Percentiles rank a stretch among this genome's conserved stretches.
These are phyloP conservation scores for Saitozyma sp. DNA, from an alignment of 768 basidiomycete genomes.

Conservation along the genomic window DNA sequence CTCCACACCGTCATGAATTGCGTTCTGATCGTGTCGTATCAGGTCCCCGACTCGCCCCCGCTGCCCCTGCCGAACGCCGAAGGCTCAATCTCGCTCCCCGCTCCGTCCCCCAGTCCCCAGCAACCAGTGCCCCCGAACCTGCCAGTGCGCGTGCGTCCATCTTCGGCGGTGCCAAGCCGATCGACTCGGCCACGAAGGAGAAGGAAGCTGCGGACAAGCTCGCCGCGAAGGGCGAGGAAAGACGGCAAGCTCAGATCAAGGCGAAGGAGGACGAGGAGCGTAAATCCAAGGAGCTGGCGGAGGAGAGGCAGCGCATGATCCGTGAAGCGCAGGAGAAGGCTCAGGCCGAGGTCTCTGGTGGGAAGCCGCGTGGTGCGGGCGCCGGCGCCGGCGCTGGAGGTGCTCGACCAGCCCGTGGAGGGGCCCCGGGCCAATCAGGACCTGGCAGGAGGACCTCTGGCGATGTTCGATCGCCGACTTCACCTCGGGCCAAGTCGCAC, in stretches of 20 bases:
- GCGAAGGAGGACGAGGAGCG: conserved; percentile 35
- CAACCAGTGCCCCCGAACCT: conserved; percentile 63
- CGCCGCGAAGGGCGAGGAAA: conserved; percentile 38
- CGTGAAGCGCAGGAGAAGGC: conserved; percentile 55
- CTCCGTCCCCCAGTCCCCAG: conserved; percentile 63
- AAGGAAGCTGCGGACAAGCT: conserved; percentile 46
- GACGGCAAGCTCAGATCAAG: conserved; percentile 32
- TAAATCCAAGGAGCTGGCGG: conserved; percentile 35
- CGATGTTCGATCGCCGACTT: too few relatives aligned
- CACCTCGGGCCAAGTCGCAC: too few relatives aligned
- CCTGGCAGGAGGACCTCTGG: too few relatives aligned
- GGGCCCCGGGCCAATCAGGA: too few relatives aligned
- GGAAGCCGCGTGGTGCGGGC: conserved; percentile 2
- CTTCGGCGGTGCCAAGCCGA: conserved; percentile 87
- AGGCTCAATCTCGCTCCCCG: conserved; percentile 86
- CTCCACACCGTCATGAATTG: background rate
- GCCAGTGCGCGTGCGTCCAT: conserved; percentile 63
- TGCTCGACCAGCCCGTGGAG: background rate
- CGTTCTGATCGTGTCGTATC: conserved; percentile 62
- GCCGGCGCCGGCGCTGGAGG: conserved; percentile 2
- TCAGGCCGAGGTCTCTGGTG: conserved; percentile 11
- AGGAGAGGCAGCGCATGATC: conserved; percentile 60
- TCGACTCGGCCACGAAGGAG: conserved; percentile 77
- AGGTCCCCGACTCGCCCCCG: conserved; percentile 59
- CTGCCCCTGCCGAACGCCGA: conserved; percentile 73